Base-by-base conservation (phyloP, 805 yeast genomes). In the Yarrowia sp. region DNA sequence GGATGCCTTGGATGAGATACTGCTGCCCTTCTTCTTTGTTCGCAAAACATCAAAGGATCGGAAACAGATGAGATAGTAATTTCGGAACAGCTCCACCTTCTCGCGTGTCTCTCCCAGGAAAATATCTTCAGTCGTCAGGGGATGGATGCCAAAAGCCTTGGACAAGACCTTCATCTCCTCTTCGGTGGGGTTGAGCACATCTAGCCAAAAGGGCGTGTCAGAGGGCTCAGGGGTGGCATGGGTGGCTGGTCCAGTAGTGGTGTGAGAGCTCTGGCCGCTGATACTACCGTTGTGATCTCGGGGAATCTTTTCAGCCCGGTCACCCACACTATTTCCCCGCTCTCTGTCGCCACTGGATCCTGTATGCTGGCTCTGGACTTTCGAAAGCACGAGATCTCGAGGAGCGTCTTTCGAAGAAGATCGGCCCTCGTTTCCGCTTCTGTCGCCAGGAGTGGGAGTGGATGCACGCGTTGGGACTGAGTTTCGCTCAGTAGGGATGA, bases 91-190 rank as follows among this genome's bases (percentile, higher is more conserved):
- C 76, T 93, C 99, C 18, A 93, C 97, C 73, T 93, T 93, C 74
- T 93, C 99, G 69, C 98, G 84, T 0, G 96, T 89, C 73, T 93
- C 99, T 1, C 97, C 97, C 35, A 92, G 77, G 67, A 89, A 88
- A 55, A 93, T 92, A 77, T 93, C 99, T 74, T 93, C 99, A 0
- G 98, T 90, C 0, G 99, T 93, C 70, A 93, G 82, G 0, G 99
- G 99, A 75, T 93, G 99, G 65, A 93, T 90, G 0, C 96, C 96
- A 77, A 93, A 93, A 0, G 98, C 86, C 71, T 91, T 91, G 32
- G 96, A 85, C 13, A 93, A 71, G 0, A 88, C 95, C 71, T 93
- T 92, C 96, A 95, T 90, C 75, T 93, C 99, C 69, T 92, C 98
- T 72, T 95, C 98, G 0, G 96, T 89, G 10, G 99, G 99, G 71